Percentiles rank a stretch among this genome's conserved stretches.
These are phyloP conservation scores for Claviceps paspali DNA, from an alignment of 2,329 filamentous ascomycete species.

Conservation along the genomic window DNA sequence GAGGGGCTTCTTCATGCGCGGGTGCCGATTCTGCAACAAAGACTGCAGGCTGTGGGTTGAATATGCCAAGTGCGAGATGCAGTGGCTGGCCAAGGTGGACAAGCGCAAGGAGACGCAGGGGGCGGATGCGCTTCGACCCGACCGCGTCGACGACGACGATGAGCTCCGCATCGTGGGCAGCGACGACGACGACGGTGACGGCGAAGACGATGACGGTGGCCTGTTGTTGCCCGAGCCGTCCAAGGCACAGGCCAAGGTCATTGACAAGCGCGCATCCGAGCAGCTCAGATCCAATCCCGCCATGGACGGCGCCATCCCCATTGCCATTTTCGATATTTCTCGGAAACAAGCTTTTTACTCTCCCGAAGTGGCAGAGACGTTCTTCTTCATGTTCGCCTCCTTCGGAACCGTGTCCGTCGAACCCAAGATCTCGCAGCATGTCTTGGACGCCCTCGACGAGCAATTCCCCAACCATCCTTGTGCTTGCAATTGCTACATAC, in stretches of 20 bases:
- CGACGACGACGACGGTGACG: constrained; percentile 33
- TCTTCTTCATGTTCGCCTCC: constrained; percentile 63
- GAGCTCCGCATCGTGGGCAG: constrained; percentile 27
- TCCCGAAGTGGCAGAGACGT: constrained; percentile 50
- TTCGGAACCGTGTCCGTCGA: constrained; percentile 55
- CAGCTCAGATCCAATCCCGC: constrained; percentile 62
- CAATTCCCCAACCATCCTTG: constrained; percentile 44
- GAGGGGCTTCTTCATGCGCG: constrained; percentile 72
- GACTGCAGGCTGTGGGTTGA: constrained; percentile 69
- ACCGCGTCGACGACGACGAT: constrained; percentile 32
- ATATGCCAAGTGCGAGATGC: constrained; percentile 83
- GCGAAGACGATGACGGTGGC: constrained; percentile 27
- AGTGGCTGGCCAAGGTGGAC: constrained; percentile 73
- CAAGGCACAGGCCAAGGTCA: constrained; percentile 25
- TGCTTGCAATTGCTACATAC: constrained; percentile 56
- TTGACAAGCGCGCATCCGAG: constrained; percentile 28
- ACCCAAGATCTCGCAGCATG: constrained; percentile 54
- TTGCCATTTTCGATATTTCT: constrained; percentile 79
- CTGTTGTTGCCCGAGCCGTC: constrained; percentile 30
- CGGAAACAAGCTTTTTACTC: constrained; percentile 62
- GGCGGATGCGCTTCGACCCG: constrained; percentile 27
- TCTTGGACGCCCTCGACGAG: constrained; percentile 48
- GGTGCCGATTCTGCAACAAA: constrained; percentile 72
- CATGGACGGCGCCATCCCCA: constrained; percentile 81
- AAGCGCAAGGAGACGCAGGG: constrained; percentile 45